Percentiles rank a stretch among this genome's conserved stretches.
These are phyloP conservation scores for Xylariaceae sp. DNA, from an alignment of 2,329 filamentous ascomycete species.

Conservation along the genomic window DNA sequence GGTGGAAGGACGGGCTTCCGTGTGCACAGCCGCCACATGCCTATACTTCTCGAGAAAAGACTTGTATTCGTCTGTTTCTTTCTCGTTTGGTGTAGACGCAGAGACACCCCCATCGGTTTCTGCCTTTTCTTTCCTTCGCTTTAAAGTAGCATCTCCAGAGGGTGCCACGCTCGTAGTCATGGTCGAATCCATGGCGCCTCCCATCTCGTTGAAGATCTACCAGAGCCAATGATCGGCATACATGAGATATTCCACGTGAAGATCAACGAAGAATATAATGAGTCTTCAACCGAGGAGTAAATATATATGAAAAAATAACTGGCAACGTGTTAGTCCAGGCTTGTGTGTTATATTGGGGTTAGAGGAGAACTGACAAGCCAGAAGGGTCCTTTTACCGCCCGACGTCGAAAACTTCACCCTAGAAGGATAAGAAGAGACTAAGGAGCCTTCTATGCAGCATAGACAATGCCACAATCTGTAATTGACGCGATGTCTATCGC, in stretches of 20 bases:
- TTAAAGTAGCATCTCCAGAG: slow-evolving; percentile 20
- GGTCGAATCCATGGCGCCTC: slow-evolving; percentile 37
- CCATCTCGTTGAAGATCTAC: background rate
- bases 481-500: background rate
- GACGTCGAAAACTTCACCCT: background rate
- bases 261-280: background rate
- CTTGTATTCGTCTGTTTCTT: slow-evolving; percentile 32
- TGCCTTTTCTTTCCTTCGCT: slow-evolving; percentile 19
- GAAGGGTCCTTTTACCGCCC: background rate
- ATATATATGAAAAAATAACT: background rate
- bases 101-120: background rate
- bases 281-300: background rate
- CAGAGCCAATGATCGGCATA: background rate
- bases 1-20: slow-evolving; percentile 64
- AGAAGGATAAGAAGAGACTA: background rate
- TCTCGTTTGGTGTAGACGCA: slow-evolving; percentile 20
- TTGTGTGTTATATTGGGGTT: slow-evolving; percentile 1
- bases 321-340: slow-evolving; percentile 1
- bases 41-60: slow-evolving; percentile 66
- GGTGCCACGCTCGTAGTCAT: slow-evolving; percentile 36
- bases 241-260: slow-evolving; percentile 1
- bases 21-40: slow-evolving; percentile 85
- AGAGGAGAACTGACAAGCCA: background rate
- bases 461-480: background rate
- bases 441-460: background rate